Percentiles rank a stretch among this genome's conserved stretches.
Evolutionary conservation across 1,139 yeast species (phyloP).

Genomic region (Saccharomyces hybrid): DNA sequence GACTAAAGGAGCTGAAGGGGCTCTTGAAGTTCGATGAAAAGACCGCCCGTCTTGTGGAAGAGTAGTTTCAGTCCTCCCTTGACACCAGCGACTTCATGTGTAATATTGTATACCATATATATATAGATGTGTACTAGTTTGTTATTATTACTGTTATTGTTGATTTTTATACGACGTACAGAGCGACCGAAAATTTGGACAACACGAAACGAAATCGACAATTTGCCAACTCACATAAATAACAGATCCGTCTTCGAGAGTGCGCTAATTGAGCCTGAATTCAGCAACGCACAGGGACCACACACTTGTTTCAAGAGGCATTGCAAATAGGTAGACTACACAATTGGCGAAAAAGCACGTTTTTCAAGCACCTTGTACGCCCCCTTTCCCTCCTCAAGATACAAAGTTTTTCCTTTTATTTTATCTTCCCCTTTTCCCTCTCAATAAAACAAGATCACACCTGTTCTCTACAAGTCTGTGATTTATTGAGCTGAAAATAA

Average conservation of each 20-base stretch:
- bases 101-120: no score
- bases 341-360: not conserved
- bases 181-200: conserved; percentile 1
- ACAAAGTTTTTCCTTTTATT: not conserved
- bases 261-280: not conserved
- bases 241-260: not conserved
- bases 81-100: not conserved
- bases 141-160: not conserved
- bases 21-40: conserved; percentile 25
- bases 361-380: not conserved
- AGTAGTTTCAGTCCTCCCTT: not conserved
- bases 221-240: not conserved
- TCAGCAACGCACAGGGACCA: not conserved
- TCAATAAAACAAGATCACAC: not conserved
- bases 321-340: not conserved
- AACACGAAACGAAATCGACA: conserved; percentile 1
- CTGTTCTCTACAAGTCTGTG: not conserved
- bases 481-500: not conserved
- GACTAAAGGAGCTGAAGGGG: conserved; percentile 30
- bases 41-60: conserved; percentile 2
- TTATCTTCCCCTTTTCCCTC: not conserved
- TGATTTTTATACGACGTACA: not conserved
- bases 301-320: not conserved
- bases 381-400: not conserved
- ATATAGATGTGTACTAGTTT: not conserved